Conservation (phyloP, 306 rosid genomes). For the Vigna angularis region DNA sequence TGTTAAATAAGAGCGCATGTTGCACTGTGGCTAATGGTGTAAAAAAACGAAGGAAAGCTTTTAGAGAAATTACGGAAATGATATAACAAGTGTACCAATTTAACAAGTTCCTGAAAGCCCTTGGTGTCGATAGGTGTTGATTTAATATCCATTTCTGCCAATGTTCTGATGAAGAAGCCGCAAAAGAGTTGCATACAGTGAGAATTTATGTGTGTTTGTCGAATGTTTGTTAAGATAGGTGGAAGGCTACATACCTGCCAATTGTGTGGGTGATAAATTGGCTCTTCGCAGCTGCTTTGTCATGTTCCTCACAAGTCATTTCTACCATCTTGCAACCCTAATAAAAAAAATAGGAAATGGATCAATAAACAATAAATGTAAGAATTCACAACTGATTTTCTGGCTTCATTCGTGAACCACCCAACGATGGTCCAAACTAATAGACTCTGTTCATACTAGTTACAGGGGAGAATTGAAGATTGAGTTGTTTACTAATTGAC, state of each 20-base stretch:
- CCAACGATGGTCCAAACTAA: background rate
- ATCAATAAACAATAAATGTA: background rate
- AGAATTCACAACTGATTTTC: background rate
- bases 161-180: conserved; percentile 44
- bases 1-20: conserved; percentile 12
- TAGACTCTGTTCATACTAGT: background rate
- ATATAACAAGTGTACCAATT: conserved; percentile 52
- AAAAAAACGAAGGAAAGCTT: background rate
- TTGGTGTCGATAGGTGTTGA: conserved; percentile 64
- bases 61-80: background rate
- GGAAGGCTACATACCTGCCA: conserved; percentile 59
- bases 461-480: conserved; percentile 3
- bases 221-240: background rate
- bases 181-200: conserved; percentile 4
- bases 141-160: conserved; percentile 61
- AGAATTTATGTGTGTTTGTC: conserved; percentile 3
- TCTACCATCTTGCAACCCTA: conserved; percentile 76
- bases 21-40: background rate
- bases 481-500: background rate
- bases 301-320: conserved; percentile 76
- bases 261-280: conserved; percentile 73
- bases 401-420: conserved; percentile 4
- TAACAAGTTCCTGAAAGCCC: conserved; percentile 59
- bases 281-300: conserved; percentile 66
- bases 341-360: background rate